Conservation (phyloP, 805 yeast species). For the Lipomyces anomalus region DNA sequence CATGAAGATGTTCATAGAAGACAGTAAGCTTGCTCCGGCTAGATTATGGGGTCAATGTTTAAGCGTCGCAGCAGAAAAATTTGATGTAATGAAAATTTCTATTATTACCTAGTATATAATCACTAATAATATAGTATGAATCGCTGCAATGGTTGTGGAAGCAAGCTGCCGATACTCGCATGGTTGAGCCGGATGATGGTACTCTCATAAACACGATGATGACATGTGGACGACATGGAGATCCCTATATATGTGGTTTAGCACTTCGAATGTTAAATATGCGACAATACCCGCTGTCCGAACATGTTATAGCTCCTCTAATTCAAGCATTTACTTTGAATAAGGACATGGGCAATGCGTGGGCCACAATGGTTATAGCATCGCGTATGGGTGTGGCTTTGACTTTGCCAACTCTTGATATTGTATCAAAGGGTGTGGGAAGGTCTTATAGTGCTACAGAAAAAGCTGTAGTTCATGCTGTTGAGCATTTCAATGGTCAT, state of each 20-base stretch:
- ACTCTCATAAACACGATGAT: not conserved
- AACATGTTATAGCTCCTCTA: not conserved
- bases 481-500: not conserved
- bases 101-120: too few species aligned
- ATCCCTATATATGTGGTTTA: not conserved
- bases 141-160: not conserved
- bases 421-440: not conserved
- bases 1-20: too few species aligned
- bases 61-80: too few species aligned
- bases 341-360: not conserved
- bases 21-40: too few species aligned
- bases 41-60: too few species aligned
- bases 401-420: not conserved
- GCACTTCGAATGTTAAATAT: not conserved
- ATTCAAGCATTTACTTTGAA: not conserved
- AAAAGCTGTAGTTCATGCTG: not conserved
- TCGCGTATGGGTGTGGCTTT: not conserved
- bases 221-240: not conserved
- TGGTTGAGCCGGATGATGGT: constrained; percentile 3
- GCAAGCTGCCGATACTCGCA: not conserved
- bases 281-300: not conserved
- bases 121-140: not conserved
- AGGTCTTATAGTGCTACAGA: not conserved
- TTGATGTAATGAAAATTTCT: too few species aligned
- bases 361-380: not conserved